These are phyloP conservation scores for Thielaviopsis euricoi DNA, from an alignment of 2,329 filamentous ascomycete genomes.

Conservation along the genomic window DNA sequence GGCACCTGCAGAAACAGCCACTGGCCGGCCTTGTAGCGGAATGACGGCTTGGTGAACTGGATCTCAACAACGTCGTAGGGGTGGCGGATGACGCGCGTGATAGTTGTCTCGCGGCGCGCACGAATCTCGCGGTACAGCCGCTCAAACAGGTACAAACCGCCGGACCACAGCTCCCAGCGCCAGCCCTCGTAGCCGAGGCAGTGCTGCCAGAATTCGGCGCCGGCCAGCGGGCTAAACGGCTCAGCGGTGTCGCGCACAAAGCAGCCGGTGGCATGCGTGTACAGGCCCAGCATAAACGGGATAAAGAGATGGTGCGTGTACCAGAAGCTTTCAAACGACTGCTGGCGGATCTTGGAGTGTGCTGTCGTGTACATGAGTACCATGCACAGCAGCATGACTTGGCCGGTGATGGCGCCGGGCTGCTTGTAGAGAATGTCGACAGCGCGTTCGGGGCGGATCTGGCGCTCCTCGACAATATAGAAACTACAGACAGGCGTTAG, in stretches of 20 bases:
- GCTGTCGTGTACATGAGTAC: slow-evolving; percentile 94
- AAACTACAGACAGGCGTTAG: slow-evolving; percentile 31
- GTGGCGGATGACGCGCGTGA: slow-evolving; percentile 87
- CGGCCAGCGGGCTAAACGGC: slow-evolving; percentile 70
- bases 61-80: slow-evolving; percentile 89
- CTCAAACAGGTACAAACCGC: slow-evolving; percentile 72
- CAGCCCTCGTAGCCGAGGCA: slow-evolving; percentile 93
- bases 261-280: slow-evolving; percentile 89
- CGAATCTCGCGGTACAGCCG: slow-evolving; percentile 84
- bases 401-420: slow-evolving; percentile 81
- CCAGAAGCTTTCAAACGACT: slow-evolving; percentile 98
- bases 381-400: slow-evolving; percentile 98
- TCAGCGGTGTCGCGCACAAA: slow-evolving; percentile 73
- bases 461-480: slow-evolving; percentile 78
- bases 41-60: slow-evolving; percentile 73
- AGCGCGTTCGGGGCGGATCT: slow-evolving; percentile 66
- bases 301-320: slow-evolving; percentile 97
- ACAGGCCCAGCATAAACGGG: slow-evolving; percentile 82
- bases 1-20: slow-evolving; percentile 83
- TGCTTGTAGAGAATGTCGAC: slow-evolving; percentile 84
- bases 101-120: slow-evolving; percentile 66
- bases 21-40: slow-evolving; percentile 85
- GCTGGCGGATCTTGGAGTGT: slow-evolving; percentile 83
- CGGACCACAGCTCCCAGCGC: slow-evolving; percentile 87
- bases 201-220: slow-evolving; percentile 69